Evolutionary conservation across 225 moss, liverwort and hornwort genomes (phyloP).

Genomic region (Straminergon stramineum): DNA sequence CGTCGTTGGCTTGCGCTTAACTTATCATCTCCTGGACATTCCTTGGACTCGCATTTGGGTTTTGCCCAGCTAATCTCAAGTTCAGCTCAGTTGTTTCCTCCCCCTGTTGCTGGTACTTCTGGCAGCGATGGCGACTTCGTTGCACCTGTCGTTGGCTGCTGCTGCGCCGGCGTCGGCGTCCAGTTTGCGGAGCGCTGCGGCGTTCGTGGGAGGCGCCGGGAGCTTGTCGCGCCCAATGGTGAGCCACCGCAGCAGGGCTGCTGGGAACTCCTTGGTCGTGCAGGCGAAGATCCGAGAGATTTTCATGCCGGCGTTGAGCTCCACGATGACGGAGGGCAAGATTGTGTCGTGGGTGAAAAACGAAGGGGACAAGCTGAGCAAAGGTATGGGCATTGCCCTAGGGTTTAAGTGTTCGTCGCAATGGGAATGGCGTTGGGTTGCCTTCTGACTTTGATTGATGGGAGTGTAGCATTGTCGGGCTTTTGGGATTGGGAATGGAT

Average conservation of each 20-base stretch:
- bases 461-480: background rate
- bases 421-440: background rate
- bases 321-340: constrained; percentile 99
- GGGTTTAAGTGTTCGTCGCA: background rate
- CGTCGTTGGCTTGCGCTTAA: background rate
- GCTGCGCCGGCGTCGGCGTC: background rate
- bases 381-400: constrained; percentile 28
- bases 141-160: constrained; percentile 24
- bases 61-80: background rate
- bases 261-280: constrained; percentile 16
- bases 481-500: background rate
- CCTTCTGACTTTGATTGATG: background rate
- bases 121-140: constrained; percentile 25
- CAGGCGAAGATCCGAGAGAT: constrained; percentile 97
- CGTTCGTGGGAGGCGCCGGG: background rate
- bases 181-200: background rate
- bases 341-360: constrained; percentile 98
- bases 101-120: background rate
- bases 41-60: background rate
- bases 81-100: background rate
- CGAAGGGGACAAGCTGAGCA: constrained; percentile 92
- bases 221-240: background rate
- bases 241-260: background rate
- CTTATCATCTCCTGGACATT: background rate
- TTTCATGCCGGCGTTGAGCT: constrained; percentile 98